Evolutionary conservation across 148 eudicot genomes (phyloP), one percentile per base, ranked within the genome.

Genomic region (Rhododendron kiyosumense): DNA sequence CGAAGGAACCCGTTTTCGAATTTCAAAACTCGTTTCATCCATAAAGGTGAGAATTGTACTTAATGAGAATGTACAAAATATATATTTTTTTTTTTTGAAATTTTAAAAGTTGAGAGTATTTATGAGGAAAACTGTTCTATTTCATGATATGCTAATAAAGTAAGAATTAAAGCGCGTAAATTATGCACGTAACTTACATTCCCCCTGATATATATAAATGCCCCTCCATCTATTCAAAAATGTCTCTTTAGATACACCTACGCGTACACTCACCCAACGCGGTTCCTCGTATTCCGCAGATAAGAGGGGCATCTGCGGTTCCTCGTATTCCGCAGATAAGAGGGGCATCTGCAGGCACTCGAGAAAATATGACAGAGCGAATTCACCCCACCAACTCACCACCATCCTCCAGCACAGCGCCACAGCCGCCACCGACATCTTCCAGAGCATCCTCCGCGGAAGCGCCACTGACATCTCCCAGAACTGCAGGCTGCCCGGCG

Each of bases 401-500:
- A 26, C 90, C 88, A 28, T 46, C 81, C 9, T 34, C 89, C 89
- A 22, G 61, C 24, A 24, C 18, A 54, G 61, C 22, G 4, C 61
- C 59, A 15, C 18, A 54, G 59, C 20, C 20, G 59, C 59, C 84
- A 73, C 36, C 59, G 26, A 2, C 83, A 48, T 2, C 11, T 1
- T 32, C 28, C n/a, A 3, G 84, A 65, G 32, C 73, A 5, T 41
- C 43, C 43, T 41, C 43, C 7, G 57, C 17, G 0, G 57, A 51
- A 51, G 57, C 18, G 57, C 57, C 84, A 65, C 43, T 57, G 38
- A 2, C 82, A 46, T 3, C 10, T 1, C 24, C 28, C n/a, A 3
- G 84, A 63, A 30, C 57, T 13, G 54, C 88, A 45, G 41, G 87
- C 43, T 2, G 92, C 1, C 93, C 95, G 1, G 86, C 92, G 46